These are phyloP conservation scores for Arachnomyces sp. DNA, from an alignment of 2,329 filamentous ascomycete genomes.

Conservation along the genomic window DNA sequence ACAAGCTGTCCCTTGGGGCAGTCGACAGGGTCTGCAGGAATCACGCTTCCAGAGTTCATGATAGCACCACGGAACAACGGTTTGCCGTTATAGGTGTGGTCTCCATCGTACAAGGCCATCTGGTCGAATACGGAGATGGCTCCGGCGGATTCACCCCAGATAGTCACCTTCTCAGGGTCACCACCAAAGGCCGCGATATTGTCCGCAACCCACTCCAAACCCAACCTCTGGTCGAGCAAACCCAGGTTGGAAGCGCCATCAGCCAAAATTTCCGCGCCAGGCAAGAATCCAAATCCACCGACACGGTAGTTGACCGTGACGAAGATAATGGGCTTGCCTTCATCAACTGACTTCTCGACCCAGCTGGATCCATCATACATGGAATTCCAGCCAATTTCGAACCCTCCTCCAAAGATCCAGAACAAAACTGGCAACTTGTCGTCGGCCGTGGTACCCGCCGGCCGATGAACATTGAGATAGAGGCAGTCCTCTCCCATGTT, in stretches of 20 bases:
- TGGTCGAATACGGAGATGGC: constrained; percentile 69
- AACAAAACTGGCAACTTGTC: constrained; percentile 60
- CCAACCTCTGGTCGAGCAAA: constrained; percentile 64
- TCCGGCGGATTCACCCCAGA: constrained; percentile 69
- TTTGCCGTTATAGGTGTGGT: constrained; percentile 67
- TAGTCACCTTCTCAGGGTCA: constrained; percentile 68
- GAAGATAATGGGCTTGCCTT: constrained; percentile 61
- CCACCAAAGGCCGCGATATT: constrained; percentile 73
- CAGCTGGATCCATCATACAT: constrained; percentile 30
- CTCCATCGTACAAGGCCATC: constrained; percentile 64
- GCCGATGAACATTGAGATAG: constrained; percentile 53
- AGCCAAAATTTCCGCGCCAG: constrained; percentile 58
- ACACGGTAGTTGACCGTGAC: constrained; percentile 73
- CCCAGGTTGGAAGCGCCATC: constrained; percentile 66
- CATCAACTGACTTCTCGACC: constrained; percentile 31
- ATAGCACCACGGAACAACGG: constrained; percentile 68
- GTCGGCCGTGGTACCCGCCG: constrained; percentile 46
- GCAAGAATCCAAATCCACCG: constrained; percentile 66
- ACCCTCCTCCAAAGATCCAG: constrained; percentile 62
- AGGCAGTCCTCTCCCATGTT: constrained; percentile 57
- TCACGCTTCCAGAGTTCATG: constrained; percentile 64
- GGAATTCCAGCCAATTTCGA: constrained; percentile 40
- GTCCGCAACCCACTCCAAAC: constrained; percentile 67
- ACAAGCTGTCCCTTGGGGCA: constrained; percentile 57
- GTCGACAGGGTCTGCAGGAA: constrained; percentile 58